Percentiles rank a stretch among this genome's conserved stretches.
phyloP scores from a whole-genome alignment of 1,284 basidiomycete genomes.

The Sphagnurus paluster region DNA sequence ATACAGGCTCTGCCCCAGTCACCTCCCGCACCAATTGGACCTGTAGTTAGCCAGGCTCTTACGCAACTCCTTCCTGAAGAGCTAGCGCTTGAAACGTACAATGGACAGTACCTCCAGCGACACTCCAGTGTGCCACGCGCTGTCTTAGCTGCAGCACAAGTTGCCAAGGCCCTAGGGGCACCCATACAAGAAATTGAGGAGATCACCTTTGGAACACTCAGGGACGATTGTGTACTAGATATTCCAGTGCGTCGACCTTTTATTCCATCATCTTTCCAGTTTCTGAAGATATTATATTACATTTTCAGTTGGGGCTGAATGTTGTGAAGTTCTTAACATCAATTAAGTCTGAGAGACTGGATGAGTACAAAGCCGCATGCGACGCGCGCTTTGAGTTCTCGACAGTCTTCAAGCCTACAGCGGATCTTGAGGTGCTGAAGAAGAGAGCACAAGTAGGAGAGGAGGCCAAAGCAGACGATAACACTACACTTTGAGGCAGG shows the following conservation, averaged over 20 bases:
- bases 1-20: conserved; percentile 46
- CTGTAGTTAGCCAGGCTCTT: conserved; percentile 47
- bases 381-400: conserved; percentile 57
- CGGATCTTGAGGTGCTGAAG: conserved; percentile 40
- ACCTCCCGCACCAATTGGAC: conserved; percentile 43
- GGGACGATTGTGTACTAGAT: conserved; percentile 43
- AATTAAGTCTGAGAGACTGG: conserved; percentile 50
- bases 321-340: conserved; percentile 47
- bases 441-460: conserved; percentile 22
- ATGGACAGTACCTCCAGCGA: conserved; percentile 73
- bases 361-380: conserved; percentile 59
- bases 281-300: neutral
- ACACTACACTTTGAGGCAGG: neutral
- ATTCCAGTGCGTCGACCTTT: conserved; percentile 60
- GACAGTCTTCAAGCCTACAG: conserved; percentile 59
- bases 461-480: conserved; percentile 11
- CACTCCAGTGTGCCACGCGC: conserved; percentile 50
- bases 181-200: conserved; percentile 60
- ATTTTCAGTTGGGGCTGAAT: conserved; percentile 45
- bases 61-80: conserved; percentile 55
- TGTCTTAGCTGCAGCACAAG: conserved; percentile 64
- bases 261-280: conserved; percentile 1
- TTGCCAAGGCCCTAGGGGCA: conserved; percentile 43
- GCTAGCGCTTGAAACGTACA: conserved; percentile 63
- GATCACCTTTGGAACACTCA: conserved; percentile 52